Evolutionary conservation across 108 stramenopile genomes (phyloP), one percentile per base, ranked within the genome.

Genomic region (Pseudonitzschia multiseries): DNA sequence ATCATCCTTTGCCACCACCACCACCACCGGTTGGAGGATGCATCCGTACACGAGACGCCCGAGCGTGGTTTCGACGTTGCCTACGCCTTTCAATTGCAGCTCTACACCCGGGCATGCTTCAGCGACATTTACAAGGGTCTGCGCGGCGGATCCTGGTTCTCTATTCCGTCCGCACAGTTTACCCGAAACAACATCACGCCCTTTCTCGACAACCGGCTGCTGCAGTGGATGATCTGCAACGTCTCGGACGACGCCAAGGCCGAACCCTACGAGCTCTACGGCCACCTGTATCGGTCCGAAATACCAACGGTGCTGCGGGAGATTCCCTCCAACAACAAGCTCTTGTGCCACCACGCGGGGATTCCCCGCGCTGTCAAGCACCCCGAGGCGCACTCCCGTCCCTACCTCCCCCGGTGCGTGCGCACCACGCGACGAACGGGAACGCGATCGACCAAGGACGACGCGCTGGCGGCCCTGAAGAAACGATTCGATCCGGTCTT

Each of bases 121-220:
- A n/a, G 50, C n/a, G 50, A 51, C 50, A 51, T 51, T 51, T 51
- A 51, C 50, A 51, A 51, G 50, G 50, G 50, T 3, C 50, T 51
- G 20, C 50, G 50, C n/a, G 50, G 50, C 2, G 50, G 50, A 51
- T 51, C 50, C 9, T 51, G 50, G 50, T 51, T 51, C 10, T 51
- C 50, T 9, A 51, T 51, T 2, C 50, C 50, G n/a, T n/a, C n/a
- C 2, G 50, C 50, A 17, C 50, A 51, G 50, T 51, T 51, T 51
- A 51, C 50, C 50, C 50, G 50, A 3, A 8, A 4, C n/a, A n/a
- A 17, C 50, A 51, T 51, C 9, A 51, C 50, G 1, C 50, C 50
- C 50, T 51, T 51, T 51, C 50, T 51, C 50, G 50, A 51, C 50
- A 51, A 51, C 50, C 17, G 20, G 6, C n/a, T 51, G 50, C n/a